Evolutionary conservation across 179 eudicot genomes (phyloP).

Genomic region (Amaranthus tricolor): DNA sequence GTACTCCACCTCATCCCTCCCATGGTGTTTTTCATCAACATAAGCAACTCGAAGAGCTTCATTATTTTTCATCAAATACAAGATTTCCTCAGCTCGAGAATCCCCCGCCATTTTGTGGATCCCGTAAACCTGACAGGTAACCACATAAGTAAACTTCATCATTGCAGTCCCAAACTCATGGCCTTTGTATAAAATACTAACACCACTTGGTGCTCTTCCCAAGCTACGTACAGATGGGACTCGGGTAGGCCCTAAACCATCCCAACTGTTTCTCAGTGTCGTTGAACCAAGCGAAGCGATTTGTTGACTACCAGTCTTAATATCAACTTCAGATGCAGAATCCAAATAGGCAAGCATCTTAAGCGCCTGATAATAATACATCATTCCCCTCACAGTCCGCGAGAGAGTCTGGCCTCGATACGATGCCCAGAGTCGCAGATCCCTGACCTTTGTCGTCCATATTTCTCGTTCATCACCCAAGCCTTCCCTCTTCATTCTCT

Average conservation of each 20-base stretch:
- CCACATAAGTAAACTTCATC: slow-evolving; percentile 92
- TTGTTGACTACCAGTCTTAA: slow-evolving; percentile 55
- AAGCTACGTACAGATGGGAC: slow-evolving; percentile 39
- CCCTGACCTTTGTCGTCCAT: slow-evolving; percentile 61
- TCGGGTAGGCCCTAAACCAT: slow-evolving; percentile 30
- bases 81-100: slow-evolving; percentile 79
- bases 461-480: slow-evolving; percentile 63
- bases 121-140: slow-evolving; percentile 90
- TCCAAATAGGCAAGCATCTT: slow-evolving; percentile 89
- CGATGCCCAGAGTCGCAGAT: slow-evolving; percentile 90
- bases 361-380: slow-evolving; percentile 87
- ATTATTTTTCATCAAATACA: slow-evolving; percentile 76
- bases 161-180: slow-evolving; percentile 67
- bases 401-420: slow-evolving; percentile 97
- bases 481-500: slow-evolving; percentile 81
- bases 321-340: slow-evolving; percentile 83
- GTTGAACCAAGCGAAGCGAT: slow-evolving; percentile 49
- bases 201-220: slow-evolving; percentile 51
- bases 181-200: slow-evolving; percentile 63
- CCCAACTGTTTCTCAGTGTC: slow-evolving; percentile 33
- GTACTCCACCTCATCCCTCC: slow-evolving; percentile 60
- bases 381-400: slow-evolving; percentile 97
- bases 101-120: slow-evolving; percentile 66
- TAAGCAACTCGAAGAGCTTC: slow-evolving; percentile 99
- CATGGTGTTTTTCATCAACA: slow-evolving; percentile 71